Base-by-base conservation (phyloP, 129 eudicot genomes). In the Centella asiatica region DNA sequence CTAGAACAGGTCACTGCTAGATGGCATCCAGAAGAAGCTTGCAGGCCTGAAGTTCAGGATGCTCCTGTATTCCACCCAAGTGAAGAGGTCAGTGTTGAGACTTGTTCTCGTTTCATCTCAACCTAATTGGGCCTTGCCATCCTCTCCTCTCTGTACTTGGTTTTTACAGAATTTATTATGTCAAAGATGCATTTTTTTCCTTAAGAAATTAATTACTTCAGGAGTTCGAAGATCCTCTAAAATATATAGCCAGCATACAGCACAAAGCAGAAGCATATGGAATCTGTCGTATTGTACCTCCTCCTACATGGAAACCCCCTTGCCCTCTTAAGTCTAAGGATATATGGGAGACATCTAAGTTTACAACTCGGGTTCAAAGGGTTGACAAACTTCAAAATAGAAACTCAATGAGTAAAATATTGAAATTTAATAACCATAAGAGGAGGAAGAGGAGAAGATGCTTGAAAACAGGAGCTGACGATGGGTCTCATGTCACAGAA, bases 271-370 rank as follows among this genome's bases (percentile, higher is more conserved):
- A 92, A 72, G 72, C 57, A 47, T 87, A 84, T 53, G 99, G 99
- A 18, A 87, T 92, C 62, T 92, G 99, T 50, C 96, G 99, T 55
- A 92, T 87, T 34, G 90, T 92, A 34, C 99, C 99, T 53, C 99
- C 99, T 66, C 81, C 95, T 63, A 81, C 99, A 37, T 92, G 99
- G 99, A 87, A 82, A 69, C 96, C 99, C 42, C 86, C 99, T 47
- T 92, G 95, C 37, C 84, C 79, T 68, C 82, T 92, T 8, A 84
- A 70, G 70, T 83, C 80, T 59, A 82, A 61, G 25, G 60, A 54
- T 32, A 71, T 74, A 62, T 92, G 99, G 99, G 99, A 84, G 34
- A 78, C 40, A 37, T 73, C 96, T 3, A 74, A 87, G 44, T 92
- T 92, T 61, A 61, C 72, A 23, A 87, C 99, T 48, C 96, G 99